Conservation (phyloP, 352 stramenopile genomes). For the Pythium myriotylum region DNA sequence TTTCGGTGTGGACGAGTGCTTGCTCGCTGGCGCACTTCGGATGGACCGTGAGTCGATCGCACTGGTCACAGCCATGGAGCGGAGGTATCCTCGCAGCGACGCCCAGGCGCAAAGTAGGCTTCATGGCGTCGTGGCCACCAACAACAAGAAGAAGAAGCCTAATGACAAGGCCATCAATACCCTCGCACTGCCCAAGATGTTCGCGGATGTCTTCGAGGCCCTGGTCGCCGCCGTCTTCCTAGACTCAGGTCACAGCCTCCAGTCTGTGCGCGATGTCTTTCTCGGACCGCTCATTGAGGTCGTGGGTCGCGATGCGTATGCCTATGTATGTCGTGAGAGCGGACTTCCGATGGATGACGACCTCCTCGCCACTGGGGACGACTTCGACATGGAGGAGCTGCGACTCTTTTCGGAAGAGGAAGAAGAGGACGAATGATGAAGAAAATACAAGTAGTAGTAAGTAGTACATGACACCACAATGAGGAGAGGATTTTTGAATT, state of each 20-base stretch:
- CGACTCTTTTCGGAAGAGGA: conserved; percentile 13
- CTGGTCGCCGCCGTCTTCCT: conserved; percentile 87
- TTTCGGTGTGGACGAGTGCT: conserved; percentile 84
- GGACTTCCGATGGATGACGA: conserved; percentile 44
- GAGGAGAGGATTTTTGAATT: not conserved
- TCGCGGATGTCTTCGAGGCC: conserved; percentile 88
- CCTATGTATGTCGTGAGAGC: conserved; percentile 76
- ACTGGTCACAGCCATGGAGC: conserved; percentile 47
- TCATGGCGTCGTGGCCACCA: not conserved
- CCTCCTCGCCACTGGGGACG: conserved; percentile 10
- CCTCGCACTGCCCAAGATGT: conserved; percentile 79
- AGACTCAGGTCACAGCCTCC: conserved; percentile 71
- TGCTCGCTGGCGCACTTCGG: conserved; percentile 61
- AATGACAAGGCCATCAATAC: conserved; percentile 33
- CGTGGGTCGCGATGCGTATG: conserved; percentile 71
- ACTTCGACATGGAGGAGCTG: conserved; percentile 22
- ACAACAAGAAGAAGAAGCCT: not conserved
- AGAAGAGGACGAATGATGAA: conserved; percentile 28
- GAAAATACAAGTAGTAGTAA: not conserved
- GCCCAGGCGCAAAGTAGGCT: not conserved
- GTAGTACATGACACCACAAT: not conserved
- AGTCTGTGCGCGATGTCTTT: conserved; percentile 81
- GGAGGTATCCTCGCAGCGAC: conserved; percentile 42
- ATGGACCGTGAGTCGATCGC: conserved; percentile 73
- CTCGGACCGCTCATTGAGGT: conserved; percentile 72